Evolutionary conservation across 2,329 filamentous ascomycete species (phyloP).

Genomic region (Hypoxylon sp.): DNA sequence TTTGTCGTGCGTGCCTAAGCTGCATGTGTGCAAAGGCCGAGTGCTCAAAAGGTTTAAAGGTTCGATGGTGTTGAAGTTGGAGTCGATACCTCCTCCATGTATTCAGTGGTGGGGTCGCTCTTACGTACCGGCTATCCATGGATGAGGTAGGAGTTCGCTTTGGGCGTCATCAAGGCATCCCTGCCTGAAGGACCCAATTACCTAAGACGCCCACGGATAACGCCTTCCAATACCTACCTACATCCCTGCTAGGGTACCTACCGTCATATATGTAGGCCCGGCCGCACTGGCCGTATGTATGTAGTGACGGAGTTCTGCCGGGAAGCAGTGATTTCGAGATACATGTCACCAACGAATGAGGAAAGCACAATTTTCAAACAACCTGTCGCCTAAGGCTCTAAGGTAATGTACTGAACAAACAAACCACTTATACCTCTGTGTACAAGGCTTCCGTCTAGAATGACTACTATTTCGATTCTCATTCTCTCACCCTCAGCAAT

Average conservation of each 20-base stretch:
- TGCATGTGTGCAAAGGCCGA: not conserved
- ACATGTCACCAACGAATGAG: too few species aligned
- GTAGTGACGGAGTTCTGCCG: not conserved
- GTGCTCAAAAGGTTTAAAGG: not conserved
- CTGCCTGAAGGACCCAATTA: not conserved
- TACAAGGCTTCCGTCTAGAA: too few species aligned
- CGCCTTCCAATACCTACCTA: too few species aligned
- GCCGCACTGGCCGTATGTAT: too few species aligned
- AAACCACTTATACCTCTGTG: too few species aligned
- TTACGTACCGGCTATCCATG: too few species aligned
- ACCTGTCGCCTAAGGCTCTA: too few species aligned
- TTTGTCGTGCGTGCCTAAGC: not conserved
- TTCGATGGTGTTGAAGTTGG: not conserved
- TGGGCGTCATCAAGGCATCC: slow-evolving; percentile 1
- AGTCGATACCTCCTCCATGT: not conserved
- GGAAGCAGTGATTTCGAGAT: not conserved
- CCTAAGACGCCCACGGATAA: too few species aligned
- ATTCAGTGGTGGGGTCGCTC: not conserved
- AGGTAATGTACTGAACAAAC: too few species aligned
- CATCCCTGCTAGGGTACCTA: too few species aligned
- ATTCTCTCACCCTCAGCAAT: not conserved
- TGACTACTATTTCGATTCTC: slow-evolving; percentile 23
- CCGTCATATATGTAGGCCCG: too few species aligned
- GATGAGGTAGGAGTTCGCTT: not conserved
- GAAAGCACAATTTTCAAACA: too few species aligned